phyloP scores from a whole-genome alignment of 352 stramenopile genomes.

The Elongisporangium undulatum region DNA sequence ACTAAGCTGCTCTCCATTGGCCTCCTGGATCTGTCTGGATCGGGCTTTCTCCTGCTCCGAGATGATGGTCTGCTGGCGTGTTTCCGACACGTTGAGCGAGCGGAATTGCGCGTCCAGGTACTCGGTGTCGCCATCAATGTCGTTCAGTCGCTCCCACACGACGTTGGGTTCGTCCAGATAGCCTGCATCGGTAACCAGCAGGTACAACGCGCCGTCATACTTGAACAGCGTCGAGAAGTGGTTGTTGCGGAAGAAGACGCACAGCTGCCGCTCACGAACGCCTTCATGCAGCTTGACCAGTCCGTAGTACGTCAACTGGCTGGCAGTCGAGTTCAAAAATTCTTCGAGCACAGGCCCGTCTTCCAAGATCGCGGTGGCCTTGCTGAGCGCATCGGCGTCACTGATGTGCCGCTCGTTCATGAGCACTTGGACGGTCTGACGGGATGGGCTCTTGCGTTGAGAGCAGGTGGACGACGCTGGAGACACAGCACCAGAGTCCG shows the following conservation, averaged over 20 bases:
- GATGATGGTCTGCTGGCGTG: constrained; percentile 63
- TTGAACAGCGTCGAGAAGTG: constrained; percentile 98
- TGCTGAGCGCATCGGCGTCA: constrained; percentile 52
- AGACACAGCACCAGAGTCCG: constrained; percentile 9
- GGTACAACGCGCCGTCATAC: constrained; percentile 90
- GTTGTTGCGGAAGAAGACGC: constrained; percentile 99
- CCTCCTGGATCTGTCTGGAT: background rate
- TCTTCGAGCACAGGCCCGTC: constrained; percentile 78
- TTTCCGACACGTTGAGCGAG: constrained; percentile 56
- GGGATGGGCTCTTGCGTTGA: constrained; percentile 56
- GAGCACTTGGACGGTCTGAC: constrained; percentile 64
- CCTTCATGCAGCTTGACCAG: constrained; percentile 91
- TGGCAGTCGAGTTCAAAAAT: constrained; percentile 89
- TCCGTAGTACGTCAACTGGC: constrained; percentile 95
- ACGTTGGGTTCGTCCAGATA: constrained; percentile 92
- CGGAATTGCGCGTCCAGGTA: constrained; percentile 72
- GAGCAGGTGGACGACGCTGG: constrained; percentile 15
- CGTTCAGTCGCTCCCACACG: constrained; percentile 94
- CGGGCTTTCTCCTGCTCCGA: constrained; percentile 42
- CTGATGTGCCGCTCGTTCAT: constrained; percentile 78
- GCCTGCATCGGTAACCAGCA: constrained; percentile 96
- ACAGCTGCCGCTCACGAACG: constrained; percentile 88
- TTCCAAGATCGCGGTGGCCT: constrained; percentile 58
- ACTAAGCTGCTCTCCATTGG: background rate
- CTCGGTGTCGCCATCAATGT: constrained; percentile 81